Evolutionary conservation across 2,329 filamentous ascomycete species (phyloP).

Genomic region (Polytolypa hystricis): DNA sequence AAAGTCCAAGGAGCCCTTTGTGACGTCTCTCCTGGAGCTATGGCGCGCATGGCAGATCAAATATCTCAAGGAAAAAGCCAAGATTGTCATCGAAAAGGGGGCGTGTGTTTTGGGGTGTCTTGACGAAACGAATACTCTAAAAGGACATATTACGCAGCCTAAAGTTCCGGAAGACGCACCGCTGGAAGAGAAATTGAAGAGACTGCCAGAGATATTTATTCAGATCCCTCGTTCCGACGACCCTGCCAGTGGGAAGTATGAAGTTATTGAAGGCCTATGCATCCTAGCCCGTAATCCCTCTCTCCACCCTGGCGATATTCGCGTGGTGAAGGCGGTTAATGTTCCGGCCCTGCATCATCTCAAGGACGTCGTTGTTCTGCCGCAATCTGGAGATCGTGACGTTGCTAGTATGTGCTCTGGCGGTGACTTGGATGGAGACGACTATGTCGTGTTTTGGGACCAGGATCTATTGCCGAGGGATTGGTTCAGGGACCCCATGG

Average conservation of each 20-base stretch:
- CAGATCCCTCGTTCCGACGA: constrained; percentile 56
- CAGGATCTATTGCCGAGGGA: constrained; percentile 54
- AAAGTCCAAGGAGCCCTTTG: constrained; percentile 62
- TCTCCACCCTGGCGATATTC: constrained; percentile 82
- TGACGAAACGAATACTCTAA: constrained; percentile 68
- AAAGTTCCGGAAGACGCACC: constrained; percentile 23
- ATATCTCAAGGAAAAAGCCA: constrained; percentile 82
- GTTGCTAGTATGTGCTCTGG: constrained; percentile 91
- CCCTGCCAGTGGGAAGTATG: constrained; percentile 45
- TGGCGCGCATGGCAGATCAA: constrained; percentile 89
- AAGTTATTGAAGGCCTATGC: constrained; percentile 64
- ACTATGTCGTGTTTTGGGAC: constrained; percentile 94
- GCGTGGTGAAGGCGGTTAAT: constrained; percentile 76
- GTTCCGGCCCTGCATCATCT: constrained; percentile 62
- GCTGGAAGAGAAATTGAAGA: constrained; percentile 34
- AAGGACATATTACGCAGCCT: constrained; percentile 54
- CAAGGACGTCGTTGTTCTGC: constrained; percentile 77
- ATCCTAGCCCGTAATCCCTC: constrained; percentile 86
- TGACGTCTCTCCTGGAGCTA: constrained; percentile 63
- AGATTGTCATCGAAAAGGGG: constrained; percentile 68
- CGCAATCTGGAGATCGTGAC: constrained; percentile 70
- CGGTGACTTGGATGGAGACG: constrained; percentile 89
- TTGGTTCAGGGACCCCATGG: constrained; percentile 69
- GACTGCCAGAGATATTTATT: constrained; percentile 77
- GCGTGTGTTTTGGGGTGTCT: constrained; percentile 81